These are phyloP conservation scores for Trichoderma guizhouense DNA, from an alignment of 2,329 filamentous ascomycete genomes.

Conservation along the genomic window DNA sequence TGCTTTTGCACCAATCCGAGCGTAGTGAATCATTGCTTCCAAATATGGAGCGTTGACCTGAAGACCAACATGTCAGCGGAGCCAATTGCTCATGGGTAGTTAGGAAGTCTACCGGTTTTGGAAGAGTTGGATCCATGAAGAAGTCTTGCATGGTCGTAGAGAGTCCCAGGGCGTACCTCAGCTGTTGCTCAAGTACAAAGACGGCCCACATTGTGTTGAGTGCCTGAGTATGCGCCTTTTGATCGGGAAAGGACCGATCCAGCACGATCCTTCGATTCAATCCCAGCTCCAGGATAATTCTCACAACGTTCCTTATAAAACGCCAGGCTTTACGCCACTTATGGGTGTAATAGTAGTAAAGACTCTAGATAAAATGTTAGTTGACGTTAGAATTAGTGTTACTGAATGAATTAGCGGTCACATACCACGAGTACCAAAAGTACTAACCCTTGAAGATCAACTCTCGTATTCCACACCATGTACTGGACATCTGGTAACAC, in stretches of 20 bases:
- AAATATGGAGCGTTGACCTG: neutral
- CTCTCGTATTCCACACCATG: neutral
- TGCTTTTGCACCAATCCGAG: neutral
- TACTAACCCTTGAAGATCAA: neutral
- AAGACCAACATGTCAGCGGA: neutral
- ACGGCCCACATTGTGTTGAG: neutral
- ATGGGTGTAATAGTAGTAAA: neutral
- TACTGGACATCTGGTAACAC: neutral
- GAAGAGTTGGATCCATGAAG: neutral
- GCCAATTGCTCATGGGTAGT: neutral
- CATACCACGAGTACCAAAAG: neutral
- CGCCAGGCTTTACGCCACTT: neutral
- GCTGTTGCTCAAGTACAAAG: neutral
- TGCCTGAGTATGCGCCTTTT: neutral
- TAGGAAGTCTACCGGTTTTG: neutral
- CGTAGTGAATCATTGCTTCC: neutral
- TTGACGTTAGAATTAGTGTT: neutral
- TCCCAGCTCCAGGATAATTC: neutral
- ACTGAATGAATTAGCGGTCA: neutral
- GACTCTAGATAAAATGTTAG: neutral
- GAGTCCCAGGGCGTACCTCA: neutral
- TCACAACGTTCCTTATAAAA: neutral
- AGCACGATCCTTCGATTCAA: neutral
- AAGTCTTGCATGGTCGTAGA: neutral
- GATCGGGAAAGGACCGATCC: neutral